Evolutionary conservation across 2,329 filamentous ascomycete genomes (phyloP).

Genomic region (Didymosphaeria variabile): DNA sequence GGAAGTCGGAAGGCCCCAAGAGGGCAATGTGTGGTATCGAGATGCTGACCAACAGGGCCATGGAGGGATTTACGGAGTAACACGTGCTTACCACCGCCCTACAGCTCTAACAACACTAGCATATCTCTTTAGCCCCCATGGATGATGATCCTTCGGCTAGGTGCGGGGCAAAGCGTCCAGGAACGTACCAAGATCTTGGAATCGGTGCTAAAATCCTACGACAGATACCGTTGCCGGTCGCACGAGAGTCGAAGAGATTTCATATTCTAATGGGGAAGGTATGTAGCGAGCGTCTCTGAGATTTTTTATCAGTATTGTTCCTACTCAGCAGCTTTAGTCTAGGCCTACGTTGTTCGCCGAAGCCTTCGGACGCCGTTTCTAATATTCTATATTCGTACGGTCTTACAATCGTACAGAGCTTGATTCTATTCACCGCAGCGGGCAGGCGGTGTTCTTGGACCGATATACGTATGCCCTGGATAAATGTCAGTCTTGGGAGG

Average conservation of each 20-base stretch:
- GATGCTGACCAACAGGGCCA: background rate
- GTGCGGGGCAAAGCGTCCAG: background rate
- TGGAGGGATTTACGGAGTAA: background rate
- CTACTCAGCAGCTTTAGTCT: background rate
- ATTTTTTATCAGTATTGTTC: background rate
- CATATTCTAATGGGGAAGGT: background rate
- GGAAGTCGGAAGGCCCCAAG: background rate
- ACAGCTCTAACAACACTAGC: background rate
- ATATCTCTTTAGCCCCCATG: constrained; percentile 6
- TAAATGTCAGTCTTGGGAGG: background rate
- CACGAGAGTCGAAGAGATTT: background rate
- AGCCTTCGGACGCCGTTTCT: background rate
- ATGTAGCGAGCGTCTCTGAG: background rate
- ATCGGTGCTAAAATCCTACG: background rate
- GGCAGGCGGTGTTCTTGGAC: constrained; percentile 18
- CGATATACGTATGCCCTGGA: constrained; percentile 11
- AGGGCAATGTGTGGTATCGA: background rate
- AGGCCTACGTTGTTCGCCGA: background rate
- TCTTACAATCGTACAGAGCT: background rate
- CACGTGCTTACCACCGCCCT: background rate
- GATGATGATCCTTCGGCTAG: constrained; percentile 3
- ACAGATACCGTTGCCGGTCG: background rate
- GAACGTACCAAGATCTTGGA: background rate
- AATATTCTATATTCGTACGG: background rate
- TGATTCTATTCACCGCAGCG: constrained; percentile 16